These are phyloP conservation scores for Kazachstania africana DNA, from an alignment of 805 yeast genomes.

Conservation along the genomic window DNA sequence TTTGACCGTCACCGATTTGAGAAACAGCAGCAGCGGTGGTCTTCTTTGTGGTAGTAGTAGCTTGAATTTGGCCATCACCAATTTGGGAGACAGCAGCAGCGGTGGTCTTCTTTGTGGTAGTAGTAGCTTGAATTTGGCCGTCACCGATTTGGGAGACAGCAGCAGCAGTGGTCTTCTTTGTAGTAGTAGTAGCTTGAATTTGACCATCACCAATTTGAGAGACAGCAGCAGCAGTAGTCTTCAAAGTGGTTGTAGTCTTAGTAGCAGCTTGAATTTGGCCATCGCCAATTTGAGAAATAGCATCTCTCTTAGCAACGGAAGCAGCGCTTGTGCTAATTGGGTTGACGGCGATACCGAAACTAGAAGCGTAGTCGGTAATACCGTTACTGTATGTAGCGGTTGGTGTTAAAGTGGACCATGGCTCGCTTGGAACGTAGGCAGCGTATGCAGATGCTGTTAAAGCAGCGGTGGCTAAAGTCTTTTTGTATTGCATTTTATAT, in stretches of 20 bases:
- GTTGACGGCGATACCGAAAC: slow-evolving; percentile 34
- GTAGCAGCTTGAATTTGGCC: slow-evolving; percentile 29
- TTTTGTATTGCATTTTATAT: slow-evolving; percentile 17
- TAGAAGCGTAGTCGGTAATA: slow-evolving; percentile 26
- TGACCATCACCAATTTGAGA: slow-evolving; percentile 32
- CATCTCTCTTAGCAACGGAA: slow-evolving; percentile 2
- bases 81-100: slow-evolving; percentile 29
- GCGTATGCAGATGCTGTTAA: slow-evolving; percentile 20
- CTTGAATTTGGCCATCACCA: slow-evolving; percentile 46
- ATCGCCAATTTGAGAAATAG: slow-evolving; percentile 31
- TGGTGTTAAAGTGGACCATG: slow-evolving; percentile 36
- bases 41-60: slow-evolving; percentile 9
- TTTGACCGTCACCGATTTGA: slow-evolving; percentile 42
- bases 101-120: slow-evolving; percentile 16
- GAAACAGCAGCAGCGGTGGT: slow-evolving; percentile 36
- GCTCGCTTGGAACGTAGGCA: slow-evolving; percentile 22
- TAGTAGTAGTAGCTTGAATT: slow-evolving; percentile 29
- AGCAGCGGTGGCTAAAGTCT: slow-evolving; percentile 23
- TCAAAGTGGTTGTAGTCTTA: slow-evolving; percentile 21
- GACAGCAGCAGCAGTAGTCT: slow-evolving; percentile 18
- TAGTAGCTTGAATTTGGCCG: slow-evolving; percentile 21
- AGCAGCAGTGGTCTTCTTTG: slow-evolving; percentile 23
- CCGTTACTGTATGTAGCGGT: slow-evolving; percentile 29
- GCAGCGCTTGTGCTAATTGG: slow-evolving; percentile 20
- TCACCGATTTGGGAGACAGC: slow-evolving; percentile 7